Evolutionary conservation across 1,139 yeast genomes (phyloP), one percentile per base, ranked within the genome.

Genomic region (Zhuliangozyma blackwelliae): DNA sequence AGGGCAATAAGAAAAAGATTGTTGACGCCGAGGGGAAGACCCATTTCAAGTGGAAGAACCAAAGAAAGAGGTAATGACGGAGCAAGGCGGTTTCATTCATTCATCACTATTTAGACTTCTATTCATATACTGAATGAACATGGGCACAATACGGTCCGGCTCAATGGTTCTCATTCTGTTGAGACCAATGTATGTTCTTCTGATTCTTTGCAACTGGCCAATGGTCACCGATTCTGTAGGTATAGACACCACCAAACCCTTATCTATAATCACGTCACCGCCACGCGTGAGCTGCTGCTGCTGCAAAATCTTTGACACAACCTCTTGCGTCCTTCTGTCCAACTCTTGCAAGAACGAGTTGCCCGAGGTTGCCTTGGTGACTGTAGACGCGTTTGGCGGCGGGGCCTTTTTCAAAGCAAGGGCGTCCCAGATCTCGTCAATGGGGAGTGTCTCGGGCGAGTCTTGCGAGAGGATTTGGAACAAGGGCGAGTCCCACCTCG

Each of bases 401-500:
- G 71, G 78, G 1, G 87, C 78, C 54, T 76, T 74, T 37, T 72
- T 69, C 40, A 80, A 66, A 16, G 82, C 83, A 16, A 87, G 56
- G 0, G 82, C 75, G 39, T 77, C 77, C 90, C 94, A 86, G 3
- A 89, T 72, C 19, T 78, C 85, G 5, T 82, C 82, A 10, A 77
- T 59, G 0, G 90, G 88, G 10, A 85, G 51, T 10, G 35, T 40
- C 40, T 69, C 73, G 5, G 63, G 57, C n/a, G 63, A 65, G 41
- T 80, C 81, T 32, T 77, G 80, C 31, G 79, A 74, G 29, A 41
- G 34, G 1, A 87, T 59, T 0, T 87, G 78, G 55, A 88, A 83
- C 44, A 90, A 63, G 2, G 99, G 99, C 5, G 95, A 79, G 55
- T 92, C 99, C 98, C 98, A 92, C 42, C 97, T 68, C 28, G 83